Evolutionary conservation across 768 basidiomycete genomes (phyloP), one percentile per base, ranked within the genome.

Genomic region (Lactifluus echinatus): DNA sequence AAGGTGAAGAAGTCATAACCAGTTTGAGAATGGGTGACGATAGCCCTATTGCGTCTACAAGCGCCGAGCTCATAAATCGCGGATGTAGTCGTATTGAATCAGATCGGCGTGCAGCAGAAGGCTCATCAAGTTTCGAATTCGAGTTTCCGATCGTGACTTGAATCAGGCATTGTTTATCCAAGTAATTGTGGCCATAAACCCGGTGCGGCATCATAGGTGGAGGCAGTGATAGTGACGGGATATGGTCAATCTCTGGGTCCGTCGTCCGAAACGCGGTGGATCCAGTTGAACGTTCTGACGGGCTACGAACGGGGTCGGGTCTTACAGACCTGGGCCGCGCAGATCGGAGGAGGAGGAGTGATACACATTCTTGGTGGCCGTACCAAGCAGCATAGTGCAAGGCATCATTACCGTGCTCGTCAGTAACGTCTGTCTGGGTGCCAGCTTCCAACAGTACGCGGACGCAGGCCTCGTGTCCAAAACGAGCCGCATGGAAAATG

Each of bases 181-280:
- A 78, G 70, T 89, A 93, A 67, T 91, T 95, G 73, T 99, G 95
- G 7, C 95, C 95, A 68, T 99, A 99, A 31, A 95, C 89, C 52
- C 93, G 84, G 68, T 97, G 92, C 28, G 96, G 93, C 81, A 99
- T 95, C 68, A 97, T 97, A 2, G 96, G 96, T 1, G 96, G 96
- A 2, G 96, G 96, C 17, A 99, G 79, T 19, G 89, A 91, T n/a
- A 99, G 76, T 1, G 87, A 87, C 15, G 96, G 96, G 61, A 99
- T 99, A 60, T 86, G 76, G 67, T 99, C 96, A 34, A 89, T 84
- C 59, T 97, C 90, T 34, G 79, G 74, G 66, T 91, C 82, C 8
- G 73, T 68, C 72, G 67, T 53, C 72, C 57, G 52, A 29, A 65
- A 46, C 8, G 55, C 53, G 23, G 61, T 50, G 43, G 52, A 63